These are phyloP conservation scores for Pelargonium nanum DNA, from an alignment of 345 rosid species.

Conservation along the genomic window DNA sequence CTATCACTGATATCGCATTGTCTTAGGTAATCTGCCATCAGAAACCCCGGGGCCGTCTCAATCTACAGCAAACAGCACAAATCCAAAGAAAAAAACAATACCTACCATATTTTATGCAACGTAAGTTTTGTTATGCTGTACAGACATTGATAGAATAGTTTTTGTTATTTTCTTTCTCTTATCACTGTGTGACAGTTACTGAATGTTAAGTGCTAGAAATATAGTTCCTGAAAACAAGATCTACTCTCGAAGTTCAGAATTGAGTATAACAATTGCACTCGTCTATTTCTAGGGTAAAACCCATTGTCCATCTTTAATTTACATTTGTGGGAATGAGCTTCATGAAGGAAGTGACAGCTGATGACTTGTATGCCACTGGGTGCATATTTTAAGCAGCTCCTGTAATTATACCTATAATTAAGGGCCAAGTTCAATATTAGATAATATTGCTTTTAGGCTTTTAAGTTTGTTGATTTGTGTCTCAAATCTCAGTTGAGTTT, in stretches of 20 bases:
- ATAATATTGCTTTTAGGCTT: neutral
- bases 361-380: neutral
- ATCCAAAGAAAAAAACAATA: constrained; percentile 34
- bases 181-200: neutral
- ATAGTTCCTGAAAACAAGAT: neutral
- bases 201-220: neutral
- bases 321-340: too few relatives aligned
- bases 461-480: too few relatives aligned
- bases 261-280: too few relatives aligned
- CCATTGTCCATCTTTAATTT: too few relatives aligned
- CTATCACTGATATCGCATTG: neutral
- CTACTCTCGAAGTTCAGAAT: too few relatives aligned
- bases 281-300: too few relatives aligned
- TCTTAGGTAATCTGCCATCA: constrained; percentile 30
- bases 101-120: constrained; percentile 74
- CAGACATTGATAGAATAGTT: neutral
- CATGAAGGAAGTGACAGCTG: too few relatives aligned
- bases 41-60: constrained; percentile 27
- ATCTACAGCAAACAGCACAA: constrained; percentile 24
- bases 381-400: neutral
- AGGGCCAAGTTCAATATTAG: neutral
- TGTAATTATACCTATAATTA: too few relatives aligned
- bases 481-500: too few relatives aligned
- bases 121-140: constrained; percentile 32
- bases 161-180: neutral